phyloP scores from a whole-genome alignment of 139 green algal genomes.

The Tetratostichococcus sp. region DNA sequence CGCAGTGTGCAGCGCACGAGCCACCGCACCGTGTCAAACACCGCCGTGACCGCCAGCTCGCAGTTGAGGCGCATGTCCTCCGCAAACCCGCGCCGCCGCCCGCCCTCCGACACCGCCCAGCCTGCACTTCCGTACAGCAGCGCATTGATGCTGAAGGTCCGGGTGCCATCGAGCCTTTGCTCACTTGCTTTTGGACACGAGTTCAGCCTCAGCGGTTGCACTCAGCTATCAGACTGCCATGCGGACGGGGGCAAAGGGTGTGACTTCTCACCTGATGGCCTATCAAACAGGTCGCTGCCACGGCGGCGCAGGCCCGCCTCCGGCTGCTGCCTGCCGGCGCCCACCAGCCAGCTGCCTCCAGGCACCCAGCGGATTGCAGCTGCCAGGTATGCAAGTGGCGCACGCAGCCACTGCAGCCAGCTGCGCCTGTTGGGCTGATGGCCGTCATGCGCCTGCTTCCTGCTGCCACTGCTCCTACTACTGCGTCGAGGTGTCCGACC shows the following conservation, averaged over 20 bases:
- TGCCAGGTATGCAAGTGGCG: background rate
- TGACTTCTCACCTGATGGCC: conserved; percentile 6
- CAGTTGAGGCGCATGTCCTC: conserved; percentile 51
- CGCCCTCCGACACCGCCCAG: conserved; percentile 21
- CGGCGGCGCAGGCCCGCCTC: background rate
- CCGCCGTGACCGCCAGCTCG: conserved; percentile 48
- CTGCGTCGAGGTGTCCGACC: too few relatives aligned
- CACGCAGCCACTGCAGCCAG: background rate
- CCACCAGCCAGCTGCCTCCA: background rate
- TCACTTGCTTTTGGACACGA: too few relatives aligned
- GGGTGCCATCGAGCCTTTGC: too few relatives aligned
- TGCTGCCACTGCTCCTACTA: background rate
- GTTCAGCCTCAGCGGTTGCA: background rate
- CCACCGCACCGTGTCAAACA: conserved; percentile 39
- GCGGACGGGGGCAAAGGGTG: too few relatives aligned
- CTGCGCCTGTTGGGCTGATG: background rate
- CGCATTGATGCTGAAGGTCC: background rate
- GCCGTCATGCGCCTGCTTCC: conserved; percentile 3
- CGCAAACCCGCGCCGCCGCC: conserved; percentile 36
- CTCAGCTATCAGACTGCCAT: background rate
- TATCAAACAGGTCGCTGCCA: conserved; percentile 14
- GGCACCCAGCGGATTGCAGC: conserved; percentile 2
- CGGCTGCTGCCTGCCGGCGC: background rate
- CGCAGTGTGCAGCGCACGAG: conserved; percentile 30
- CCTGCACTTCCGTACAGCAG: conserved; percentile 9